Conservation (phyloP, 1,139 yeast species). For the Magnusiomyces fungicola region DNA sequence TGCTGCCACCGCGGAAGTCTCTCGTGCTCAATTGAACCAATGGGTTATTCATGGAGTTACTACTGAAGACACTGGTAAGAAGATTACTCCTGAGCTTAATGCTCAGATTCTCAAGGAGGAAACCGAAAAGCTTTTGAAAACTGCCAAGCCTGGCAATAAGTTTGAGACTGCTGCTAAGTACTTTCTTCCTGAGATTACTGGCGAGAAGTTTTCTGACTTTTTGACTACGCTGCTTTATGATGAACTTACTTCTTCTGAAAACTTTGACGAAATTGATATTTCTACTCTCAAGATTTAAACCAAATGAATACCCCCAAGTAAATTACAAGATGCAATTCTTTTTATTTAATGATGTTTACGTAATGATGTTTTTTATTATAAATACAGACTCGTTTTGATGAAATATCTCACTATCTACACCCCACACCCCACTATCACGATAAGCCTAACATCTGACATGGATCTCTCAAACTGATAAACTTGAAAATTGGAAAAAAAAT, state of each 20-base stretch:
- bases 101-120: conserved; percentile 53
- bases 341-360: too few relatives aligned
- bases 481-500: too few relatives aligned
- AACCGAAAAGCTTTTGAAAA: conserved; percentile 46
- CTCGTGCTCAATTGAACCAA: conserved; percentile 75
- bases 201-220: conserved; percentile 30
- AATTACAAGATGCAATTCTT: too few relatives aligned
- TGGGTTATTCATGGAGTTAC: conserved; percentile 72
- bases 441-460: too few relatives aligned
- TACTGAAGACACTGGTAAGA: conserved; percentile 52
- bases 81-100: conserved; percentile 52
- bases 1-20: conserved; percentile 83
- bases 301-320: too few relatives aligned
- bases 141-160: conserved; percentile 49
- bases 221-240: conserved; percentile 43
- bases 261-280: conserved; percentile 2
- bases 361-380: too few relatives aligned
- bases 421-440: too few relatives aligned
- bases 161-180: conserved; percentile 35
- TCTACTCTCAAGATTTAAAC: conserved; percentile 4
- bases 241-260: conserved; percentile 15
- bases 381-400: too few relatives aligned
- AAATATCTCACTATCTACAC: too few relatives aligned
- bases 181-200: conserved; percentile 31
- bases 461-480: too few relatives aligned